phyloP scores from a whole-genome alignment of 305 asterid species.

The Fraxinus velutina region DNA sequence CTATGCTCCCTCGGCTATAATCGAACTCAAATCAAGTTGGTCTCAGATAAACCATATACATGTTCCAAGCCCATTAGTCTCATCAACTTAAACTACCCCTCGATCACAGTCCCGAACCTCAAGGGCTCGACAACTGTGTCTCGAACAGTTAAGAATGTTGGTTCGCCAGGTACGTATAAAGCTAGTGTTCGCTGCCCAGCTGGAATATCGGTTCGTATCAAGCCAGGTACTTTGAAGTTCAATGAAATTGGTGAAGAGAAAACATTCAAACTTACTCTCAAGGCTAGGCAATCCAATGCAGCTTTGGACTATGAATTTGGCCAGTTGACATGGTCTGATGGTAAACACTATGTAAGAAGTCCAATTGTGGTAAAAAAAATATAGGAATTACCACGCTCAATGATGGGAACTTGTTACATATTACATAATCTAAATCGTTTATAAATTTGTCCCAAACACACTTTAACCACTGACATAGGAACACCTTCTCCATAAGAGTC shows the following conservation, averaged over 20 bases:
- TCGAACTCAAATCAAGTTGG: constrained; percentile 36
- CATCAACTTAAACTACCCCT: constrained; percentile 70
- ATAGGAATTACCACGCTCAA: constrained; percentile 16
- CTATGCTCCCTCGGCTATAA: constrained; percentile 66
- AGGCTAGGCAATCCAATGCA: constrained; percentile 27
- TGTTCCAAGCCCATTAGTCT: constrained; percentile 46
- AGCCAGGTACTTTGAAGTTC: constrained; percentile 53
- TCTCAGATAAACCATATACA: constrained; percentile 33
- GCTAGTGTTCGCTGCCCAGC: constrained; percentile 53
- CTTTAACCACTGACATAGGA: neutral
- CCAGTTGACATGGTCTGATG: constrained; percentile 69
- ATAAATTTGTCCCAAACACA: neutral
- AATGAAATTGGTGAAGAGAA: constrained; percentile 56
- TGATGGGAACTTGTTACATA: constrained; percentile 2
- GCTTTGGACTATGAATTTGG: constrained; percentile 65
- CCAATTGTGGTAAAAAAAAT: constrained; percentile 60
- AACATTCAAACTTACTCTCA: constrained; percentile 44
- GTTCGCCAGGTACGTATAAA: constrained; percentile 58
- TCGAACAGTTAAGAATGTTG: constrained; percentile 75
- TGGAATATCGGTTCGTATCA: constrained; percentile 45
- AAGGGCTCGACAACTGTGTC: constrained; percentile 45
- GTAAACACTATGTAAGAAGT: constrained; percentile 65
- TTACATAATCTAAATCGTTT: neutral
- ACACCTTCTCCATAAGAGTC: neutral
- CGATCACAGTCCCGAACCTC: constrained; percentile 74